A percentile compares a stretch with the other conserved stretches of the same genome.
phyloP scores from a whole-genome alignment of 257 asterid species.

The Solanum rostratum region DNA sequence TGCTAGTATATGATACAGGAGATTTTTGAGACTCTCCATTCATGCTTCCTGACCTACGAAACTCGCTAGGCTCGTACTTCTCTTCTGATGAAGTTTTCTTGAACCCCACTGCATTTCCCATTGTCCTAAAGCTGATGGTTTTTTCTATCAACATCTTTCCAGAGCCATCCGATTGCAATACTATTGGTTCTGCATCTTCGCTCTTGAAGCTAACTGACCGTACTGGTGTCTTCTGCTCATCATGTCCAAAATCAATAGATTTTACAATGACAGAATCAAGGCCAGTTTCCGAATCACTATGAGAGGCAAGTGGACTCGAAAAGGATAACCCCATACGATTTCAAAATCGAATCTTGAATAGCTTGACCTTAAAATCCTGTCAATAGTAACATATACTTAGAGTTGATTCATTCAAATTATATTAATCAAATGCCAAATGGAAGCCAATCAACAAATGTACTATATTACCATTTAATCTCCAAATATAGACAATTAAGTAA shows the following conservation, averaged over 20 bases:
- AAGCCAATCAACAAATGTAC: not conserved
- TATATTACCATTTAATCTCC: not conserved
- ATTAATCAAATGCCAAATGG: not conserved
- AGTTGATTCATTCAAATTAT: not conserved
- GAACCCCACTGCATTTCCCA: constrained; percentile 4
- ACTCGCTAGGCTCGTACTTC: not conserved
- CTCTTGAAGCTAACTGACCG: constrained; percentile 26
- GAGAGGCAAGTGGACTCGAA: constrained; percentile 48
- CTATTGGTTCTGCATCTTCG: constrained; percentile 18
- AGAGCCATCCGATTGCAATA: constrained; percentile 22
- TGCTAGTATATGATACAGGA: constrained; percentile 22
- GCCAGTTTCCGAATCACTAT: constrained; percentile 38
- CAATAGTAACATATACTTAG: constrained; percentile 1
- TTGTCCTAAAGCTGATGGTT: constrained; percentile 16
- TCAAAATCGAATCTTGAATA: constrained; percentile 8
- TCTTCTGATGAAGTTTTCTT: constrained; percentile 12
- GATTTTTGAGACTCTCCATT: constrained; percentile 7
- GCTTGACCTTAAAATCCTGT: constrained; percentile 26
- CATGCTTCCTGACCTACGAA: constrained; percentile 12
- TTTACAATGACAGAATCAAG: constrained; percentile 38
- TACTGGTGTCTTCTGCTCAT: constrained; percentile 14
- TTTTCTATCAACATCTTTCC: constrained; percentile 23
- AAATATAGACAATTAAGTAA: not conserved
- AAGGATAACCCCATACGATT: constrained; percentile 70
- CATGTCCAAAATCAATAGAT: constrained; percentile 24